Conservation (phyloP, 2,329 filamentous ascomycete species). For the Alternaria panax region DNA sequence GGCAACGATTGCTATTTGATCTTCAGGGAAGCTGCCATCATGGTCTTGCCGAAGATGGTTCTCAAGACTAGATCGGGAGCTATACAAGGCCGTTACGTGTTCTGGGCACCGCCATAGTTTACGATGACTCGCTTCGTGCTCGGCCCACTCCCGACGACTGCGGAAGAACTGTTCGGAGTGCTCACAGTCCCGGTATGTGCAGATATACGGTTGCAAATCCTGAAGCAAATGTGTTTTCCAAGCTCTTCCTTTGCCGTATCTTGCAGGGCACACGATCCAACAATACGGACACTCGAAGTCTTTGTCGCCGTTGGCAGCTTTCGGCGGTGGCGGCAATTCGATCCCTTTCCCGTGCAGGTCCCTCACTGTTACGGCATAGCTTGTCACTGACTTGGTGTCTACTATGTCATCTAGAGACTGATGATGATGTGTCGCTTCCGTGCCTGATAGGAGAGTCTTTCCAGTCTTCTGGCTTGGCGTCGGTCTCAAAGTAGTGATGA, state of each 20-base stretch:
- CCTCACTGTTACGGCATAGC: slow-evolving; percentile 47
- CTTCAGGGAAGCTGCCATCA: slow-evolving; percentile 37
- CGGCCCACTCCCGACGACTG: slow-evolving; percentile 48
- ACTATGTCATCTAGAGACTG: slow-evolving; percentile 48
- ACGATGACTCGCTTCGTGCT: slow-evolving; percentile 49
- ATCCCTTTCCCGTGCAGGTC: slow-evolving; percentile 45
- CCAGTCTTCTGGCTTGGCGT: slow-evolving; percentile 43
- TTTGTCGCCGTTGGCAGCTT: slow-evolving; percentile 38
- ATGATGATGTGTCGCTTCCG: slow-evolving; percentile 48
- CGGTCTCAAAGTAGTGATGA: slow-evolving; percentile 16
- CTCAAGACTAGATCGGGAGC: slow-evolving; percentile 31
- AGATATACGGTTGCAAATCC: slow-evolving; percentile 49
- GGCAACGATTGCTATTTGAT: slow-evolving; percentile 38
- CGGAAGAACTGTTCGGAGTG: slow-evolving; percentile 42
- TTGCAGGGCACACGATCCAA: slow-evolving; percentile 49
- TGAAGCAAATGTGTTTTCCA: slow-evolving; percentile 49
- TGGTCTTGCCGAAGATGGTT: slow-evolving; percentile 43
- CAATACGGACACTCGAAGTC: slow-evolving; percentile 52
- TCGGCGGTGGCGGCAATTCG: slow-evolving; percentile 45
- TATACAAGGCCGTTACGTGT: slow-evolving; percentile 41
- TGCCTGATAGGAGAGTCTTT: slow-evolving; percentile 47
- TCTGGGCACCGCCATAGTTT: slow-evolving; percentile 49
- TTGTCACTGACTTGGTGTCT: slow-evolving; percentile 47
- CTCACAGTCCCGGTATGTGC: slow-evolving; percentile 45
- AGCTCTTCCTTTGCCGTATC: slow-evolving; percentile 42